Evolutionary conservation across 2,329 filamentous ascomycete species (phyloP).

Genomic region (Fusarium sp.): DNA sequence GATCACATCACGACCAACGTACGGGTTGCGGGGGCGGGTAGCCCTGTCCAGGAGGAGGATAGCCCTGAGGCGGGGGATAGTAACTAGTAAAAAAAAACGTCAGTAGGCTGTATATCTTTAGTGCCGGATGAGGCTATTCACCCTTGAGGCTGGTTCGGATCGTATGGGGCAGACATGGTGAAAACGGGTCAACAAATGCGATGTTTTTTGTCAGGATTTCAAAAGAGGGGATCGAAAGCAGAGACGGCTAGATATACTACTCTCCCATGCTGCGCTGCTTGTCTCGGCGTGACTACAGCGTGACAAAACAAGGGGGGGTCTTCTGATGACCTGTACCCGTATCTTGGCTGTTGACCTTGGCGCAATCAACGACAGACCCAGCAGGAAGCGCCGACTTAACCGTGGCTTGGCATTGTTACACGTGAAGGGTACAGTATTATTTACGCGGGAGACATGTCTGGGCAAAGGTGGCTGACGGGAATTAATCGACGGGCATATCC

Average conservation of each 20-base stretch:
- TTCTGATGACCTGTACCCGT: slow-evolving; percentile 28
- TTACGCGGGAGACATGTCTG: neutral
- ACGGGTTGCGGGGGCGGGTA: slow-evolving; percentile 40
- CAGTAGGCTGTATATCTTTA: neutral
- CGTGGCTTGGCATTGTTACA: slow-evolving; percentile 27
- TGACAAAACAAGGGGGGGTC: slow-evolving; percentile 4
- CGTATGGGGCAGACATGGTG: slow-evolving; percentile 34
- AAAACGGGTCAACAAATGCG: neutral
- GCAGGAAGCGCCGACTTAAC: slow-evolving; percentile 30
- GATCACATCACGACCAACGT: slow-evolving; percentile 1
- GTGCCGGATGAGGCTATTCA: slow-evolving; percentile 1
- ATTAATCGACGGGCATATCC: neutral
- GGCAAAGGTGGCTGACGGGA: neutral
- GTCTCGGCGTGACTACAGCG: neutral
- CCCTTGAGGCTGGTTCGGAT: slow-evolving; percentile 26
- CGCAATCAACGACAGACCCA: slow-evolving; percentile 26
- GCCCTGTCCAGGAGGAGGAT: slow-evolving; percentile 41
- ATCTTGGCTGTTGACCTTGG: slow-evolving; percentile 34
- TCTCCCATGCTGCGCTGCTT: neutral
- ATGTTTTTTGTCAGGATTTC: neutral
- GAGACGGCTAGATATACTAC: slow-evolving; percentile 28
- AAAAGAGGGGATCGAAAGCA: neutral
- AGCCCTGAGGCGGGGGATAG: slow-evolving; percentile 39
- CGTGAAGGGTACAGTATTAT: neutral
- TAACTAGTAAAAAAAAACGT: slow-evolving; percentile 23